Percentiles rank a stretch among this genome's conserved stretches.
These are phyloP conservation scores for Scytalidium lignicola DNA, from an alignment of 2,329 filamentous ascomycete genomes.

Conservation along the genomic window DNA sequence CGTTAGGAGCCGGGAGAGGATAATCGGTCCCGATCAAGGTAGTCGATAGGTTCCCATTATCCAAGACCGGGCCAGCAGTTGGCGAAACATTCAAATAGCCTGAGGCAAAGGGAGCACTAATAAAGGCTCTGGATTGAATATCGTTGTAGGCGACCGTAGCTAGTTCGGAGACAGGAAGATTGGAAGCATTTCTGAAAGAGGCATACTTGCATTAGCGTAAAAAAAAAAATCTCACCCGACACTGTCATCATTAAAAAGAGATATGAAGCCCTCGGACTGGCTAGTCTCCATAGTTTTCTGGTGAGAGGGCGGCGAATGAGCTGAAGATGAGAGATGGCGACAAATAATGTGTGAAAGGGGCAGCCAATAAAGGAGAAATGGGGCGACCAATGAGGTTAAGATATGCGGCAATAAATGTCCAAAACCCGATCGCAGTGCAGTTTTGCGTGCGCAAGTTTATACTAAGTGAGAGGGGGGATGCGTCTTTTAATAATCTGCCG, in stretches of 20 bases:
- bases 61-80: too few relatives aligned
- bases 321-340: slow-evolving; percentile 1
- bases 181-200: slow-evolving; percentile 4
- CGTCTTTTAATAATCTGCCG: too few relatives aligned
- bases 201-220: slow-evolving; percentile 13
- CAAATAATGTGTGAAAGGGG: slow-evolving; percentile 1
- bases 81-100: neutral
- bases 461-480: too few relatives aligned
- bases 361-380: neutral
- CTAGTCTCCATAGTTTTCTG: slow-evolving; percentile 3
- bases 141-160: too few relatives aligned
- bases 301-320: slow-evolving; percentile 3
- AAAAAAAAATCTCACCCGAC: slow-evolving; percentile 12
- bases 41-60: neutral
- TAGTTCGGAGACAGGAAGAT: slow-evolving; percentile 2
- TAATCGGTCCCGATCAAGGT: slow-evolving; percentile 2
- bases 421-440: too few relatives aligned
- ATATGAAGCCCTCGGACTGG: neutral
- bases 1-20: slow-evolving; percentile 2
- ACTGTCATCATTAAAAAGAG: neutral
- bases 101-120: neutral
- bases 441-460: neutral
- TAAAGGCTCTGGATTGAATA: slow-evolving; percentile 1
- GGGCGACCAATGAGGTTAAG: slow-evolving; percentile 6
- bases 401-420: too few relatives aligned